Evolutionary conservation across 495 filamentous ascomycete genomes (phyloP).

Genomic region (Talaromyces wortmannii): DNA sequence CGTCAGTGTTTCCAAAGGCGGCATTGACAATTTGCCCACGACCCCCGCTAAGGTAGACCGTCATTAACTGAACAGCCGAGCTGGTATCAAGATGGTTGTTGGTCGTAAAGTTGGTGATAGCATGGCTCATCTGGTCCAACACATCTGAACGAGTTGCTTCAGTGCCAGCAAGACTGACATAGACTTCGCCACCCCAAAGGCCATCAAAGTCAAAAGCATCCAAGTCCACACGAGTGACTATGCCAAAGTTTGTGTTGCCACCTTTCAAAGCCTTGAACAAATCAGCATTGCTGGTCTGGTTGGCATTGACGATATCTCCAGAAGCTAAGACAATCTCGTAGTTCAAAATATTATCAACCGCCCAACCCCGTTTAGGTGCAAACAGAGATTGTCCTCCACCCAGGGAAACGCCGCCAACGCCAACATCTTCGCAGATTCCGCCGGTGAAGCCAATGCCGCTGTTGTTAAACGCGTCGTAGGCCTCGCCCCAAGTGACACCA

Average conservation of each 20-base stretch:
- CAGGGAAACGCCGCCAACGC: constrained; percentile 32
- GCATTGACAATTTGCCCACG: not conserved
- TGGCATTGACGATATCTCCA: constrained; percentile 25
- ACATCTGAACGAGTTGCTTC: too few relatives aligned
- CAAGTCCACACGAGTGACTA: constrained; percentile 23
- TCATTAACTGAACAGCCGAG: not conserved
- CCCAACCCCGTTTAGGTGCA: constrained; percentile 14
- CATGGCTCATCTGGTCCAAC: too few relatives aligned
- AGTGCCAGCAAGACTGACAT: too few relatives aligned
- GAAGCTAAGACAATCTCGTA: constrained; percentile 37
- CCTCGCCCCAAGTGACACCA: constrained; percentile 40
- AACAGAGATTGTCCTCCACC: constrained; percentile 20
- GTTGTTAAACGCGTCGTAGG: constrained; percentile 34
- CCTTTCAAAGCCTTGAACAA: constrained; percentile 26
- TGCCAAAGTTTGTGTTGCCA: constrained; percentile 23
- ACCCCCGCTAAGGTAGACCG: not conserved
- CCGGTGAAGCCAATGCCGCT: constrained; percentile 37
- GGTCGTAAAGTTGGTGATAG: too few relatives aligned
- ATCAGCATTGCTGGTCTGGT: constrained; percentile 12
- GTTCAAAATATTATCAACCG: constrained; percentile 24
- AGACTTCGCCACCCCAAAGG: constrained; percentile 36
- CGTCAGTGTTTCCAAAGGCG: not conserved
- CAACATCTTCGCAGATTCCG: constrained; percentile 35
- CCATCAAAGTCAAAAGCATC: constrained; percentile 8
- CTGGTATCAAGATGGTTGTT: too few relatives aligned